Evolutionary conservation across 139 green algal genomes (phyloP), one percentile per base, ranked within the genome.

Genomic region (Chlamydomonas sp.): DNA sequence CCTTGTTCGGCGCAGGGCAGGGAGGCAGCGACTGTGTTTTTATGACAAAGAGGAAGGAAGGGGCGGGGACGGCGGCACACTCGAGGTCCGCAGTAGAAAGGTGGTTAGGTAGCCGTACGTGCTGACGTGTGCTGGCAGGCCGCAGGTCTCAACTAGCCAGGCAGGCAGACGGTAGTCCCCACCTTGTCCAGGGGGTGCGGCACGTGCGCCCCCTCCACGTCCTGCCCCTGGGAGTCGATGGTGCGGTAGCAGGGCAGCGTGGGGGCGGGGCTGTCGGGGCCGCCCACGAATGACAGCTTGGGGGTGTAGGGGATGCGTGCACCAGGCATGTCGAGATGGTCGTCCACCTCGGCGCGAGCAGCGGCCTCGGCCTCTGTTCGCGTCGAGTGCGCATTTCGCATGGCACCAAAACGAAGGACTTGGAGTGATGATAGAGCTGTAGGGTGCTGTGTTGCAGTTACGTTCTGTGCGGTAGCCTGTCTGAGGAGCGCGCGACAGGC

Each of bases 221-320:
- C 83, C n/a, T 79, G 73, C 0, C 95, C 95, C 1, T 67, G 62
- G 1, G 88, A 91, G 77, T 97, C 94, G 9, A 96, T 76, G 9
- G 91, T 96, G 10, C 94, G 89, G 90, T 96, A 97, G 88, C 92
- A 95, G 20, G 92, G 93, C 16, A 97, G 93, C 1, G 68, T 49
- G 9, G 80, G 64, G 1, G 72, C 12, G n/a, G 82, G 82, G 59
- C 68, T 63, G 12, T 82, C 63, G 63, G 87, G 61, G 6, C 92
- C 93, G 1, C 94, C 94, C 18, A 84, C 2, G 20, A 94, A 94
- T 2, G 15, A 5, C n/a, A 95, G 86, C 59, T 63, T 9, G 10
- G 49, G 20, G 1, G 93, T 95, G 82, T 95, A 97, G 14, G 93
- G 94, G 15, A 97, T 89, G 0, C 76, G 80, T 20, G 94, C 93